Evolutionary conservation across 1,284 basidiomycete species (phyloP), one percentile per base, ranked within the genome.

Genomic region (Rhodofomes roseus): DNA sequence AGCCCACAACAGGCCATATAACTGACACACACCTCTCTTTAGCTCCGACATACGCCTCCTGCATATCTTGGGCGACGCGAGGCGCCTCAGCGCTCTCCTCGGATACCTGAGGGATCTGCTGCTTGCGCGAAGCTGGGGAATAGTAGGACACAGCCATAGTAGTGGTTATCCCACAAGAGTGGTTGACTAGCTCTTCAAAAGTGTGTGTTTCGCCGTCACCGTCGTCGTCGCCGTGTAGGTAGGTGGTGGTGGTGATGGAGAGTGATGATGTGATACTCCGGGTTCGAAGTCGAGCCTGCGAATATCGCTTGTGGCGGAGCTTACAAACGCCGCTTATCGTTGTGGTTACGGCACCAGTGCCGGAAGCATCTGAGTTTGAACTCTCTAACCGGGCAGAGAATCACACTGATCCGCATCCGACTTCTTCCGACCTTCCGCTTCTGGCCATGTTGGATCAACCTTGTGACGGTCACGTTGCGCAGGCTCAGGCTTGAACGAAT

Each of bases 41-140:
- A 63, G 84, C 83, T 66, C 85, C 82, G 62, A 91, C 75, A 71
- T 88, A 93, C 11, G 80, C 82, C 68, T 86, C 86, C 76, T 92
- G 87, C 48, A 87, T 84, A 71, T 89, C 86, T 68, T 89, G 70
- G 44, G 57, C 56, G 50, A 58, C 67, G 41, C 63, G 48, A 46
- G 64, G 63, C 58, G 64, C 68, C 39, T 63, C 62, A 54, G 61
- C 64, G 56, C 61, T 60, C 62, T 68, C 65, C 54, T 61, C 66
- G 51, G 55, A 36, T 12, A 60, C 54, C 57, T 62, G 61, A 50
- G 70, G 66, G 55, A 62, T 65, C 44, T 62, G 62, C 41, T 60
- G 53, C 46, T 58, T 60, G 43, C 50, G 50, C 20, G 63, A 52
- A 44, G 65, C 60, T 46, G 52, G 56, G 31, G 68, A 68, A 46